phyloP scores from a whole-genome alignment of 2,329 filamentous ascomycete genomes.

The Venturia nashicola region DNA sequence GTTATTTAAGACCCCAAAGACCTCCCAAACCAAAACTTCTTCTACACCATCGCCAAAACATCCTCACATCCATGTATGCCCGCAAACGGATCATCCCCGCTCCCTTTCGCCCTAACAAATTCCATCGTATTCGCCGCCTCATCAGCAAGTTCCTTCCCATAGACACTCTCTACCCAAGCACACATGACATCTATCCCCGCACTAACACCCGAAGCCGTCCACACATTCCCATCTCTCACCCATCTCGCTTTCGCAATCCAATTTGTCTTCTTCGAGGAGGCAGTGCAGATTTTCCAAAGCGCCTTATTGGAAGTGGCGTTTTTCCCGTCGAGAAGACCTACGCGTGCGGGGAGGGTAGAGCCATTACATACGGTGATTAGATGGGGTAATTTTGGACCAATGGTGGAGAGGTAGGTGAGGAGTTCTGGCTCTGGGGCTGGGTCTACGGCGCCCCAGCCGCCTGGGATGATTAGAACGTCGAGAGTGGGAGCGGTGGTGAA shows the following conservation, averaged over 20 bases:
- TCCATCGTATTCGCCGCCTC: neutral
- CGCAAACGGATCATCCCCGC: neutral
- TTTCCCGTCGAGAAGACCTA: constrained; percentile 1
- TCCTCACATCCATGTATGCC: neutral
- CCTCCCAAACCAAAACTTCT: neutral
- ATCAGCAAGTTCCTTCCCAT: neutral
- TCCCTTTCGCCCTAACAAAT: neutral
- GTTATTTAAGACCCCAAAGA: neutral
- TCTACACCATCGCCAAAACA: neutral
- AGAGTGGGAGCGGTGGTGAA: constrained; percentile 18
- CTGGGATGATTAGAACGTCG: constrained; percentile 55
- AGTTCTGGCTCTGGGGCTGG: constrained; percentile 23
- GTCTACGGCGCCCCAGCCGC: constrained; percentile 39
- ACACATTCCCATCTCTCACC: neutral
- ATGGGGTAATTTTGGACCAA: constrained; percentile 39
- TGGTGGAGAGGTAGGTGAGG: constrained; percentile 33
- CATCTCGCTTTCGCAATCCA: constrained; percentile 3
- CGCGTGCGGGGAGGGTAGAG: neutral
- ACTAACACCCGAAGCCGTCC: constrained; percentile 2
- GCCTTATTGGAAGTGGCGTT: constrained; percentile 4
- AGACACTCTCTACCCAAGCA: neutral
- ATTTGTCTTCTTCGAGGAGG: constrained; percentile 26
- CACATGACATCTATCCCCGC: constrained; percentile 17
- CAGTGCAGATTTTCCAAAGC: constrained; percentile 22
- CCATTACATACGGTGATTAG: constrained; percentile 36